Base-by-base conservation (phyloP, 2,329 filamentous ascomycete genomes). In the Didymella lethalis region DNA sequence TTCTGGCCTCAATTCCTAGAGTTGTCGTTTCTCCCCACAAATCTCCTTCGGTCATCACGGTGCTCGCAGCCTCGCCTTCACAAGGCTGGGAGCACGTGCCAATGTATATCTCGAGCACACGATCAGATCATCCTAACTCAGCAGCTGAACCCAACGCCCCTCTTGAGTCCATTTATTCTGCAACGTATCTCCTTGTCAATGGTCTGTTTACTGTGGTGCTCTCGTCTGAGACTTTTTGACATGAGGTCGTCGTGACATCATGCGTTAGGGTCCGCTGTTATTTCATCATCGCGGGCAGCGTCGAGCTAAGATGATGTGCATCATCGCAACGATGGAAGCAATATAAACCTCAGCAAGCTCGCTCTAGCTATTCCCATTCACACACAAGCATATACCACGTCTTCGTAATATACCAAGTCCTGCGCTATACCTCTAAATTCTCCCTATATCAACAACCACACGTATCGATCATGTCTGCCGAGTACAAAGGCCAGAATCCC, bases 401-500 rank as follows among this genome's bases (percentile, higher is more conserved):
- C 3, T 7, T 44, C 29, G 20, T 4, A 29, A 14, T 14, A 38
- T 28, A 50, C n/a, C 18, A 29, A 20, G 28, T 32, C n/a, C 11
- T 11, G 28, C 14, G 3, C 44, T 14, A 31, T 11, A 25, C 8
- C 23, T 25, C 16, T 3, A 12, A 14, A n/a, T 8, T 36, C 31
- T 29, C 6, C n/a, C 14, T 23, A 48, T 36, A 31, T 12, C 31
- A 31, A 16, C 20, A 57, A 11, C 36, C 3, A 25, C 20, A 48
- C 7, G 51, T 3, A 57, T n/a, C 18, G 16, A 75, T 29, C 54
- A 83, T 82, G 80, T 82, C 81, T 44, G 65, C 69, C 55, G 76
- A 75, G 69, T 77, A 79, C 72, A 57, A 77, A 58, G 73, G 72
- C 64, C 70, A 78, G 53, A 73, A 82, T 67, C 79, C 78, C 50